Percentiles rank a stretch among this genome's conserved stretches.
Evolutionary conservation across 1,139 yeast genomes (phyloP).

Genomic region (Zhuliangozyma blackwelliae): DNA sequence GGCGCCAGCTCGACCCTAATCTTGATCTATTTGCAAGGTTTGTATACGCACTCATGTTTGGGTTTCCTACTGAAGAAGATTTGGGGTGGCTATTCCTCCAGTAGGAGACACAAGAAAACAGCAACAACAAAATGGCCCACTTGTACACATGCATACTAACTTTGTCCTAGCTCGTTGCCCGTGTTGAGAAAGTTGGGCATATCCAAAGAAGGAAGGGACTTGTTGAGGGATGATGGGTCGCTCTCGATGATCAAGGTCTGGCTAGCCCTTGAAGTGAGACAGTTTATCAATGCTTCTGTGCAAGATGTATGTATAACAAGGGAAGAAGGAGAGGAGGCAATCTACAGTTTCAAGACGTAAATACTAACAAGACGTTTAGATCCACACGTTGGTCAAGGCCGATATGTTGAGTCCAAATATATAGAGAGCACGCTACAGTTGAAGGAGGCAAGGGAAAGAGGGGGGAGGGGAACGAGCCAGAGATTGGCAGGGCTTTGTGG

Average conservation of each 20-base stretch:
- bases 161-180: conserved; percentile 65
- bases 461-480: not conserved
- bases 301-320: conserved; percentile 54
- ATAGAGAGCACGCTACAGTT: conserved; percentile 11
- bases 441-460: not conserved
- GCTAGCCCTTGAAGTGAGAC: conserved; percentile 86
- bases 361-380: conserved; percentile 27
- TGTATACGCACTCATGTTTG: conserved; percentile 63
- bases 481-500: not conserved
- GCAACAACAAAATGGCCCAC: conserved; percentile 7
- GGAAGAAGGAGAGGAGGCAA: not conserved
- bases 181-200: conserved; percentile 80
- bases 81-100: conserved; percentile 11
- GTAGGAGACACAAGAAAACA: conserved; percentile 4
- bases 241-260: conserved; percentile 85
- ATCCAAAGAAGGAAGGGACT: conserved; percentile 58
- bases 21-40: conserved; percentile 92
- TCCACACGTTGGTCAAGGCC: conserved; percentile 45
- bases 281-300: conserved; percentile 78
- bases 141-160: conserved; percentile 22
- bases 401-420: conserved; percentile 48
- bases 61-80: conserved; percentile 47
- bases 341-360: not conserved
- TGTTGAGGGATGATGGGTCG: conserved; percentile 55
- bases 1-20: conserved; percentile 88